Conservation (phyloP, 805 yeast genomes). For the Tetrapisispora pingtungensis region DNA sequence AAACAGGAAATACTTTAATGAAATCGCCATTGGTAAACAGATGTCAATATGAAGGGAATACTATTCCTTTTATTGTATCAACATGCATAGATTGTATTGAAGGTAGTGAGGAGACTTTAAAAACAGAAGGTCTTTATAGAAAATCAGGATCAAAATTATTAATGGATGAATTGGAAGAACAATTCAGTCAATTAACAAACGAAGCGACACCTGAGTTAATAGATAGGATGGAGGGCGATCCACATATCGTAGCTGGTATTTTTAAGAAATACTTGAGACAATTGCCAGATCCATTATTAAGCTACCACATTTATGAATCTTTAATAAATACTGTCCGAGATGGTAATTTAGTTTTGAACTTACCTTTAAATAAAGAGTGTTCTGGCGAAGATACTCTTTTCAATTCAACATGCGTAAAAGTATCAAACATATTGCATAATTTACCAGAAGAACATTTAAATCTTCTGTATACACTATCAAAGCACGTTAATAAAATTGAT, state of each 20-base stretch:
- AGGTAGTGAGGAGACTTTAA: conserved; percentile 47
- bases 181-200: conserved; percentile 8
- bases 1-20: conserved; percentile 12
- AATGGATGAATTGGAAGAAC: conserved; percentile 24
- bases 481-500: conserved; percentile 56
- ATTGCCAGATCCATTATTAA: conserved; percentile 78
- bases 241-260: conserved; percentile 79
- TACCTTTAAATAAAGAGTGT: conserved; percentile 14
- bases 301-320: conserved; percentile 57
- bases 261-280: conserved; percentile 78
- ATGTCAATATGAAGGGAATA: conserved; percentile 47
- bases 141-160: conserved; percentile 72
- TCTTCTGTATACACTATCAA: conserved; percentile 44
- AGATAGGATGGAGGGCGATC: conserved; percentile 47
- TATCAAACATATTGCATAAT: conserved; percentile 35
- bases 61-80: conserved; percentile 61
- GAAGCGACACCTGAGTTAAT: neutral
- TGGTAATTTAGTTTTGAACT: conserved; percentile 11
- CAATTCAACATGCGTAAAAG: conserved; percentile 25
- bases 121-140: conserved; percentile 79
- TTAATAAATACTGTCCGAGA: conserved; percentile 46
- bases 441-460: conserved; percentile 56
- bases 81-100: conserved; percentile 73
- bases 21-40: conserved; percentile 51
- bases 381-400: conserved; percentile 6